These are phyloP conservation scores for Knufia fluminis DNA, from an alignment of 2,329 filamentous ascomycete genomes.

Conservation along the genomic window DNA sequence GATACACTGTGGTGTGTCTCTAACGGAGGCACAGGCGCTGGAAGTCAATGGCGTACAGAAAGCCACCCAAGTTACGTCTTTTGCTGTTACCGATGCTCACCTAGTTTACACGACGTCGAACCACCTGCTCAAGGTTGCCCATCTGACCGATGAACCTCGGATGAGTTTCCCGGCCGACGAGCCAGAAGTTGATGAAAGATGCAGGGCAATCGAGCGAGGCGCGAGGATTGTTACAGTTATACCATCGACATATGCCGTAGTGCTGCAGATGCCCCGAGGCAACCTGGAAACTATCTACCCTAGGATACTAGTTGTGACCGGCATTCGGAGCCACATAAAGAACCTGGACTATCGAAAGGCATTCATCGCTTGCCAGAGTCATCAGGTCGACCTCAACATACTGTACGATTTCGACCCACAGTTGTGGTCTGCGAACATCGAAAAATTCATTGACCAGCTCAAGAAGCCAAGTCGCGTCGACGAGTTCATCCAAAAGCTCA, in stretches of 20 bases:
- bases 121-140: constrained; percentile 88
- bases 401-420: constrained; percentile 84
- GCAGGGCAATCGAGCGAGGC: constrained; percentile 82
- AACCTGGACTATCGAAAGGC: constrained; percentile 72
- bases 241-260: constrained; percentile 73
- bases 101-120: constrained; percentile 87
- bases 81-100: constrained; percentile 69
- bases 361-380: constrained; percentile 79
- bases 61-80: constrained; percentile 85
- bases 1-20: background rate
- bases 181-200: constrained; percentile 84
- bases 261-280: constrained; percentile 90
- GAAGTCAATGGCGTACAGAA: constrained; percentile 55
- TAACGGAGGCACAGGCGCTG: background rate
- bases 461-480: constrained; percentile 76
- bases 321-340: constrained; percentile 73
- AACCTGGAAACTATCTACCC: constrained; percentile 95
- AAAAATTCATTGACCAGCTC: constrained; percentile 73
- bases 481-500: constrained; percentile 77
- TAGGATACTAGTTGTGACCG: constrained; percentile 81
- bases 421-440: constrained; percentile 70
- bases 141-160: constrained; percentile 45
- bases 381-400: constrained; percentile 97
- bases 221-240: constrained; percentile 80
- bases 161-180: constrained; percentile 71